Conservation (phyloP, 495 filamentous ascomycete species). For the Rusavskia elegans region DNA sequence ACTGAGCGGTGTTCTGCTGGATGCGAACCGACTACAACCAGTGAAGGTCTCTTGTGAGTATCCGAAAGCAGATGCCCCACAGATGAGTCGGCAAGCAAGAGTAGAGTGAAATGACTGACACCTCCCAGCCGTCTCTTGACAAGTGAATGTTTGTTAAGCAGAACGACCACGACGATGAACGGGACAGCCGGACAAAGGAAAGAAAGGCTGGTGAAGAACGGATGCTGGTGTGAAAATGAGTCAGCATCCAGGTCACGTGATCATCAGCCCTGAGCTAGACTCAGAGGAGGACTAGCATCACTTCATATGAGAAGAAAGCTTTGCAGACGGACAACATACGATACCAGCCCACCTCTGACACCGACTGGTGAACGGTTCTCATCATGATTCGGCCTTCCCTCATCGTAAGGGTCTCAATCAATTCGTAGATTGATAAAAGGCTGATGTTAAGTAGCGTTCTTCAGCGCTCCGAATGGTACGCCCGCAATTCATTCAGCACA, state of each 20-base stretch:
- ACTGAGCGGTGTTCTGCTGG: neutral
- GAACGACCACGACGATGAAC: neutral
- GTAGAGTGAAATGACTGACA: constrained; percentile 9
- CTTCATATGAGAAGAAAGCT: no score
- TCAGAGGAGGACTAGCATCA: no score
- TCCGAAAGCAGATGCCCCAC: neutral
- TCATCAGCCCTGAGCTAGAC: no score
- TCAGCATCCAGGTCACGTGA: neutral
- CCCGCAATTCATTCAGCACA: constrained; percentile 48
- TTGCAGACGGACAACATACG: no score
- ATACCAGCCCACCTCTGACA: no score
- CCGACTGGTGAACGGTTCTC: neutral
- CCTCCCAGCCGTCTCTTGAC: constrained; percentile 4
- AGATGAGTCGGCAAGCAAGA: neutral
- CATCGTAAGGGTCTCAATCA: constrained; percentile 16
- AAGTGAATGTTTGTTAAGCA: neutral
- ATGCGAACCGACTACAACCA: neutral
- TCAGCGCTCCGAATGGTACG: constrained; percentile 61
- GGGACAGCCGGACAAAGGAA: neutral
- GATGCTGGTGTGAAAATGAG: neutral
- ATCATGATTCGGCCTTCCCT: constrained; percentile 42
- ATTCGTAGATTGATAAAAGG: constrained; percentile 4
- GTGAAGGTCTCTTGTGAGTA: neutral
- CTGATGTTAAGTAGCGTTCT: constrained; percentile 48
- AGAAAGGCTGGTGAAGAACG: neutral